These are phyloP conservation scores for Lentithecium fluviatile DNA, from an alignment of 495 filamentous ascomycete species.

Conservation along the genomic window DNA sequence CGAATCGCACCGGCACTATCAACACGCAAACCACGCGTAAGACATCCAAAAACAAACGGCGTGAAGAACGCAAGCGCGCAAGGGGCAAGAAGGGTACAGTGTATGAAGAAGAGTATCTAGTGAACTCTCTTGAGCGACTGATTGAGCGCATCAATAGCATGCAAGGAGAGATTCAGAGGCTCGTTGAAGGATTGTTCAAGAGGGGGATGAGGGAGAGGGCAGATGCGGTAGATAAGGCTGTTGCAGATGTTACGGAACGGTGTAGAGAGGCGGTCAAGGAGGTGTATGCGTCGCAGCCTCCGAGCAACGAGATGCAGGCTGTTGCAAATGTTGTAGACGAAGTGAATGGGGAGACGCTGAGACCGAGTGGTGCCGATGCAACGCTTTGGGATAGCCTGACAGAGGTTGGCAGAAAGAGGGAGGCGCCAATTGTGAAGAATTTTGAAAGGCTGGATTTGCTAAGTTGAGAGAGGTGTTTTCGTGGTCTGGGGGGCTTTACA, in stretches of 20 bases:
- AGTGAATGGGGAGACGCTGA: slow-evolving; percentile 33
- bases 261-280: slow-evolving; percentile 64
- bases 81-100: slow-evolving; percentile 92
- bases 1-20: slow-evolving; percentile 70
- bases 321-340: slow-evolving; percentile 36
- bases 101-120: slow-evolving; percentile 95
- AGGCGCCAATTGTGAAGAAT: slow-evolving; percentile 38
- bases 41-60: slow-evolving; percentile 76
- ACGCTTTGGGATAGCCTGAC: slow-evolving; percentile 43
- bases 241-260: slow-evolving; percentile 67
- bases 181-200: slow-evolving; percentile 72
- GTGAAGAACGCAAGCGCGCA: slow-evolving; percentile 93
- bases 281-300: slow-evolving; percentile 55
- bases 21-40: slow-evolving; percentile 64
- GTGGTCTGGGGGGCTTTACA: no score
- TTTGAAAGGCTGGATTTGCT: slow-evolving; percentile 39
- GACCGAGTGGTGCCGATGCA: slow-evolving; percentile 41
- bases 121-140: slow-evolving; percentile 79
- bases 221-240: slow-evolving; percentile 66
- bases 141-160: slow-evolving; percentile 78
- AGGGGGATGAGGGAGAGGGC: slow-evolving; percentile 86
- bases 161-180: slow-evolving; percentile 62
- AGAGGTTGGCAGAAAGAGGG: slow-evolving; percentile 30
- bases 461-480: neutral
- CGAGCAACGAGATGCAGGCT: neutral